Conservation (phyloP, 2,329 filamentous ascomycete species). For the Pseudodiploospora longispora region DNA sequence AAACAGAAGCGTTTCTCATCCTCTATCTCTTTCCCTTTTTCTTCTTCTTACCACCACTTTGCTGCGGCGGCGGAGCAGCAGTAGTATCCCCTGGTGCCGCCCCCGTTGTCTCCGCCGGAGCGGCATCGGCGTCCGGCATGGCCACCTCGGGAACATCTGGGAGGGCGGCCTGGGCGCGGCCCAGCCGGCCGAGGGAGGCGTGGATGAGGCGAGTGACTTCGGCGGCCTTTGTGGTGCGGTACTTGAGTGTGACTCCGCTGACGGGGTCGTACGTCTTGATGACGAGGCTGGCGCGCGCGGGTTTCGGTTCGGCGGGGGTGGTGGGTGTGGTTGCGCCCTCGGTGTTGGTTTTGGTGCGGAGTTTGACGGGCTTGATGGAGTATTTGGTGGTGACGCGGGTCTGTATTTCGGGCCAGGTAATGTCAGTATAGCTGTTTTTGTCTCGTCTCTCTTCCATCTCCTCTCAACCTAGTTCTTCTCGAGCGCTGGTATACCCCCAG, state of each 20-base stretch:
- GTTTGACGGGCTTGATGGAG: conserved; percentile 50
- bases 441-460: no score
- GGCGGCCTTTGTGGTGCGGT: conserved; percentile 81
- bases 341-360: conserved; percentile 14
- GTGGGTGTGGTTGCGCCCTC: conserved; percentile 20
- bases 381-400: conserved; percentile 91
- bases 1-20: no score
- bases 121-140: conserved; percentile 30
- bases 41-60: conserved; percentile 53
- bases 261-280: conserved; percentile 85
- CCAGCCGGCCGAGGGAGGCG: conserved; percentile 65
- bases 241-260: conserved; percentile 79
- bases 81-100: conserved; percentile 19
- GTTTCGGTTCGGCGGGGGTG: conserved; percentile 26
- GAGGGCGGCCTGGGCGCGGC: conserved; percentile 57
- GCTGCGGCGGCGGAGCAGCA: conserved; percentile 15
- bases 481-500: no score
- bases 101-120: conserved; percentile 9
- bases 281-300: conserved; percentile 61
- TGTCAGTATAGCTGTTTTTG: background rate
- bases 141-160: conserved; percentile 34
- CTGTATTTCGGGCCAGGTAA: conserved; percentile 34
- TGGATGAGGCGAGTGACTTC: conserved; percentile 76
- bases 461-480: no score
- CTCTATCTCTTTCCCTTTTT: conserved; percentile 60